These are phyloP conservation scores for Chlorociboria aeruginascens DNA, from an alignment of 495 filamentous ascomycete species.

Conservation along the genomic window DNA sequence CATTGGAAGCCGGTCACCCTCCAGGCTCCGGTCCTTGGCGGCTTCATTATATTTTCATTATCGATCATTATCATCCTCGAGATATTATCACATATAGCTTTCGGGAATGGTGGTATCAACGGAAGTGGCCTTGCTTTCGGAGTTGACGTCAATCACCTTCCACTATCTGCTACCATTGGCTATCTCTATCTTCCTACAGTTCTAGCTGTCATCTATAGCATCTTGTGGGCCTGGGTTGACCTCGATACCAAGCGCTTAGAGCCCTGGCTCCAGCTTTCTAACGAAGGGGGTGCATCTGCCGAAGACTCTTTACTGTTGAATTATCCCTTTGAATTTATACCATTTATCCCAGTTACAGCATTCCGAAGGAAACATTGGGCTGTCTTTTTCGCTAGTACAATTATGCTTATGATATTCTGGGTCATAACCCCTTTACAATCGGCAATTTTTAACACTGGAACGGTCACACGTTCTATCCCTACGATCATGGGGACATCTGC, in stretches of 20 bases:
- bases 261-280: constrained; percentile 34
- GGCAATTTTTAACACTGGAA: constrained; percentile 25
- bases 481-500: constrained; percentile 11
- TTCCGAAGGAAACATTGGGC: constrained; percentile 26
- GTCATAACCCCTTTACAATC: constrained; percentile 30
- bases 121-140: constrained; percentile 27
- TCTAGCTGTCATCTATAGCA: constrained; percentile 30
- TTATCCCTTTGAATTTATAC: constrained; percentile 38
- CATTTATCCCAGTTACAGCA: constrained; percentile 32
- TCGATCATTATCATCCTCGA: constrained; percentile 22
- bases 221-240: constrained; percentile 34
- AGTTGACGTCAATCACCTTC: constrained; percentile 13
- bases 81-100: constrained; percentile 11
- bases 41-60: constrained; percentile 17
- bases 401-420: constrained; percentile 32
- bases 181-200: constrained; percentile 31
- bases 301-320: constrained; percentile 30
- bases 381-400: constrained; percentile 27
- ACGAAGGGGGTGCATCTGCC: constrained; percentile 24
- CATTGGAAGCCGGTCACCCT: constrained; percentile 28
- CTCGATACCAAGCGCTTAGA: constrained; percentile 34
- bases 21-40: constrained; percentile 19
- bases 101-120: constrained; percentile 8
- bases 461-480: constrained; percentile 1
- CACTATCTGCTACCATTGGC: constrained; percentile 1